Evolutionary conservation across 2,329 filamentous ascomycete genomes (phyloP), one percentile per base, ranked within the genome.

Genomic region (Chaetomium globosum): DNA sequence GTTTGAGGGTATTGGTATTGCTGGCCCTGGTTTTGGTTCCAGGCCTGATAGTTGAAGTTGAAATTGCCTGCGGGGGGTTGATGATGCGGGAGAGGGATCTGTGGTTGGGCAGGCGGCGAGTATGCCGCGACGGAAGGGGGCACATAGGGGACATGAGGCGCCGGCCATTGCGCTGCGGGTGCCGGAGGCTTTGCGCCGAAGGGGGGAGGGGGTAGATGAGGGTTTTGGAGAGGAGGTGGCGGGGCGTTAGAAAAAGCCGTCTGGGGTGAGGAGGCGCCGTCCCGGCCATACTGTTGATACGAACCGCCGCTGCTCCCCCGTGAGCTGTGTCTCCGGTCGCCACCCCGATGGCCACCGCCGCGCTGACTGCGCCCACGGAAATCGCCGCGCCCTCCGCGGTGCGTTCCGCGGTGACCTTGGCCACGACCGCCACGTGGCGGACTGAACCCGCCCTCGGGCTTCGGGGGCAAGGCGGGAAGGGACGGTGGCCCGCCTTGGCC

Each of bases 301-400:
- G 71, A 69, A 10, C 74, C 72, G 28, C 75, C 73, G 33, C 74
- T 72, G 61, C 78, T 77, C 57, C 80, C 79, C 3, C 77, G 75
- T 3, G 74, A 69, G 48, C 77, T 74, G 43, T 76, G 75, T 52
- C 74, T 69, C 31, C 79, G 62, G 67, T 71, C 78, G 51, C 74
- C 75, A 0, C 78, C 79, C 26, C 78, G 73, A 10, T 70, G 64
- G 12, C 71, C 67, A 28, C 75, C 74, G 26, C 55, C 55, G 28
- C 78, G 74, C 16, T 77, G 74, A 28, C 80, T 80, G 65, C 81
- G 77, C 49, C 83, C 83, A 69, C 83, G 77, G 59, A 74, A 77
- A 52, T 81, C 79, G n/a, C 80, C 78, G 33, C 81, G 78, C 19
- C 79, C 77, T 9, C 81, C 78, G 13, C 80, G 74, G 21, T 74